Evolutionary conservation across 192 early-diverging fungal genomes (phyloP).

Genomic region (Coemansia umbellata): DNA sequence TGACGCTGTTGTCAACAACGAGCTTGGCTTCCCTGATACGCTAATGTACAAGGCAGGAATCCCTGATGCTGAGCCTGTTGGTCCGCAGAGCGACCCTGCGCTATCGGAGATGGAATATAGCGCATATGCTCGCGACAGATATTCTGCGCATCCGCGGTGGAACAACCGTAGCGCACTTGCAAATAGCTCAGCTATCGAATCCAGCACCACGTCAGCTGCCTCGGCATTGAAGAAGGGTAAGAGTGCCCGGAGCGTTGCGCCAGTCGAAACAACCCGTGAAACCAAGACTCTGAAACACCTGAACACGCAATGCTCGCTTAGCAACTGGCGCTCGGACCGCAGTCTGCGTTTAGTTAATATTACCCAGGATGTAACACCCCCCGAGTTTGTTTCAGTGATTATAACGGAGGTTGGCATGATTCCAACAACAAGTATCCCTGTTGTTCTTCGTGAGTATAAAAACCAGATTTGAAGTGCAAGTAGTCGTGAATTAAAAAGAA

Average conservation of each 20-base stretch:
- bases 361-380: constrained; percentile 92
- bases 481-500: no score
- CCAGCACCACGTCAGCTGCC: background rate
- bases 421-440: constrained; percentile 83
- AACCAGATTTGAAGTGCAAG: constrained; percentile 33
- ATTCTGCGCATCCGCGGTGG: constrained; percentile 44
- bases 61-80: constrained; percentile 40
- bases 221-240: constrained; percentile 20
- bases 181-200: constrained; percentile 5
- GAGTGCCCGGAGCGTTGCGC: constrained; percentile 6
- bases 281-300: constrained; percentile 14
- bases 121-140: constrained; percentile 49
- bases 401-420: constrained; percentile 91
- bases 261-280: constrained; percentile 19
- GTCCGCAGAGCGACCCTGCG: constrained; percentile 24
- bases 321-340: constrained; percentile 72
- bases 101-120: constrained; percentile 50
- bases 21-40: constrained; percentile 87
- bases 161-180: constrained; percentile 32
- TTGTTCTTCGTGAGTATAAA: constrained; percentile 59
- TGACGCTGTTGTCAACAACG: constrained; percentile 96
- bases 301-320: constrained; percentile 35
- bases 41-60: constrained; percentile 57
- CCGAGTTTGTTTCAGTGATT: constrained; percentile 85
- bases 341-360: constrained; percentile 85